phyloP scores from a whole-genome alignment of 257 asterid genomes.

The Plantago ovata region DNA sequence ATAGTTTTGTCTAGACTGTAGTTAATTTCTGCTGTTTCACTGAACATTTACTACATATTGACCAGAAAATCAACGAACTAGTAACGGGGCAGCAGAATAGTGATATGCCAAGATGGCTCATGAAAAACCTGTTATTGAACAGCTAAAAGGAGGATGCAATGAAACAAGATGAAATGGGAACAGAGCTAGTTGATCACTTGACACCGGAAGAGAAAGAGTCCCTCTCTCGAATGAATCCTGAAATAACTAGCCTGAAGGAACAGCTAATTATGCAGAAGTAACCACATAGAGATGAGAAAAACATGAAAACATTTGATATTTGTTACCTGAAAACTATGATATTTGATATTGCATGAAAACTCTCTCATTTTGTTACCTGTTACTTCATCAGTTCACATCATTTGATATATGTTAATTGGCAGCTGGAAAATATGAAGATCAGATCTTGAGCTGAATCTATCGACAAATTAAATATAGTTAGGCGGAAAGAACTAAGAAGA shows the following conservation, averaged over 20 bases:
- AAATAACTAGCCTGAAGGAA: constrained; percentile 80
- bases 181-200: constrained; percentile 97
- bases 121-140: constrained; percentile 79
- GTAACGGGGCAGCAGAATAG: constrained; percentile 95
- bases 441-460: constrained; percentile 95
- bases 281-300: constrained; percentile 79
- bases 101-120: constrained; percentile 95
- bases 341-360: too few relatives aligned
- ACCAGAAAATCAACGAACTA: constrained; percentile 85
- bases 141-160: constrained; percentile 78
- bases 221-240: constrained; percentile 85
- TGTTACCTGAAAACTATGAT: too few relatives aligned
- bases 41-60: constrained; percentile 71
- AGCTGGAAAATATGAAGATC: constrained; percentile 90
- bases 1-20: constrained; percentile 16
- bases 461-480: constrained; percentile 89
- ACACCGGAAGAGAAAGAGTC: constrained; percentile 79
- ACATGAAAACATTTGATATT: constrained; percentile 10
- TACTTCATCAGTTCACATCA: too few relatives aligned
- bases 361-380: too few relatives aligned
- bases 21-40: constrained; percentile 42
- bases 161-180: constrained; percentile 90
- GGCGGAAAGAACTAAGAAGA: constrained; percentile 96
- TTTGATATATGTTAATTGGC: too few relatives aligned
- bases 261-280: constrained; percentile 62